phyloP scores from a whole-genome alignment of 2,329 filamentous ascomycete genomes.

The Neonectria faginata region DNA sequence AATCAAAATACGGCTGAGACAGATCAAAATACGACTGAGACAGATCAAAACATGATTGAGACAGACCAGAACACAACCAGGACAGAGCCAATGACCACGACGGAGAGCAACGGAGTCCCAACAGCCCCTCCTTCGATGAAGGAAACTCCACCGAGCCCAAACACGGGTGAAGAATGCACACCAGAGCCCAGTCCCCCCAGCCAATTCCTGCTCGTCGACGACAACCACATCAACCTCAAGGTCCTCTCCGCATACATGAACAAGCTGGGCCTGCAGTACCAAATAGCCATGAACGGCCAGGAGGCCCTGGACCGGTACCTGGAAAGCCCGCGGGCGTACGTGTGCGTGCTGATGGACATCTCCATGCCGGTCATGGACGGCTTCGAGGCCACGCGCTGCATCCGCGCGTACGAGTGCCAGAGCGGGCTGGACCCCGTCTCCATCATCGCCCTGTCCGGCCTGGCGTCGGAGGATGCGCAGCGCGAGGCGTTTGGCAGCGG shows the following conservation, averaged over 20 bases:
- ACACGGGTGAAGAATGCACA: neutral
- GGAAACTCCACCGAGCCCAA: neutral
- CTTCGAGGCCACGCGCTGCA: conserved; percentile 61
- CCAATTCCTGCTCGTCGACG: conserved; percentile 54
- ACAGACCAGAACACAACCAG: neutral
- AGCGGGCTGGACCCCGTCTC: conserved; percentile 54
- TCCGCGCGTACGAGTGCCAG: conserved; percentile 61
- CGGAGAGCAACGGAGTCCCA: neutral
- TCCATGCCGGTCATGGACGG: conserved; percentile 70
- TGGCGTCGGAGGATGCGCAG: conserved; percentile 62
- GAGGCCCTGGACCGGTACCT: conserved; percentile 50
- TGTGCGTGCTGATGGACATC: conserved; percentile 60
- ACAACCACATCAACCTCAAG: conserved; percentile 56
- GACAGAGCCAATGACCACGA: neutral
- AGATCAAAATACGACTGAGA: neutral
- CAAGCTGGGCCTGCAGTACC: conserved; percentile 48
- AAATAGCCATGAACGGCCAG: conserved; percentile 50
- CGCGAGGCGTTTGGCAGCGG: conserved; percentile 65
- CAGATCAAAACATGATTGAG: neutral
- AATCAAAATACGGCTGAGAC: neutral
- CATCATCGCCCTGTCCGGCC: conserved; percentile 65
- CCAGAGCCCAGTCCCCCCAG: conserved; percentile 2
- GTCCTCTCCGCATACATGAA: conserved; percentile 51
- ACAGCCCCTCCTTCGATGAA: neutral
- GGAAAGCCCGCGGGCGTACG: conserved; percentile 38